Base-by-base conservation (phyloP, 1,284 basidiomycete genomes). In the Taiwanofungus camphoratus region DNA sequence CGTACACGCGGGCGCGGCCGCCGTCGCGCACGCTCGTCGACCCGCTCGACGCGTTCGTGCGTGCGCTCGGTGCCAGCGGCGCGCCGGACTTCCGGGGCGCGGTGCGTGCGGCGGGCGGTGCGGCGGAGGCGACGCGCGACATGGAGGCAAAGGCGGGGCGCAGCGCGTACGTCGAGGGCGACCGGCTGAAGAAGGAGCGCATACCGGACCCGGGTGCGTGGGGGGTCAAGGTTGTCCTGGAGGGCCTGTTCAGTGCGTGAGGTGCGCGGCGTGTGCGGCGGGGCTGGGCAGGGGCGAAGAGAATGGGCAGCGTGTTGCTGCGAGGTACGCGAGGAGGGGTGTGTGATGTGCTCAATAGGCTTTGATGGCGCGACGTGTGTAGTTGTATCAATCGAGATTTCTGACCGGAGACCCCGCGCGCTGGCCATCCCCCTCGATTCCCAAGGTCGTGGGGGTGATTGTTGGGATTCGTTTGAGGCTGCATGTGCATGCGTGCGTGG, bases 11-110 rank as follows among this genome's bases (percentile, higher is more conserved):
- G 34, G 93, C 93, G 4, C 80, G 93, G 18, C 85, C 85, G 1
- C 93, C 93, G 4, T 92, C 88, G 8, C 80, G 93, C 53, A 96
- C 92, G 2, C 79, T 97, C 23, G 76, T 97, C 33, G 93, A 97
- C 64, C 92, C 93, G 2, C 75, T 97, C 16, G 74, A 79, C n/a
- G 87, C 90, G 2, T 95, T 96, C 63, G 72, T 87, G 48, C 68
- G 63, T 46, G 58, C 71, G 11, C 69, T 84, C 35, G 53, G 64
- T 1, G 50, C 65, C 54, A 58, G 30, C 69, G n/a, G n/a, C n/a
- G 73, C 29, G 50, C 8, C 52, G 11, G 62, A 68, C 48, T 68
- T 82, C 32, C 59, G 58, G 0, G 62, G 57, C 3, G 87, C 92
- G 0, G 79, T 87, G 20, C 63, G 68, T 34, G 77, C 74, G 0